These are phyloP conservation scores for Aspergillus funiculosus DNA, from an alignment of 495 filamentous ascomycete genomes.

Conservation along the genomic window DNA sequence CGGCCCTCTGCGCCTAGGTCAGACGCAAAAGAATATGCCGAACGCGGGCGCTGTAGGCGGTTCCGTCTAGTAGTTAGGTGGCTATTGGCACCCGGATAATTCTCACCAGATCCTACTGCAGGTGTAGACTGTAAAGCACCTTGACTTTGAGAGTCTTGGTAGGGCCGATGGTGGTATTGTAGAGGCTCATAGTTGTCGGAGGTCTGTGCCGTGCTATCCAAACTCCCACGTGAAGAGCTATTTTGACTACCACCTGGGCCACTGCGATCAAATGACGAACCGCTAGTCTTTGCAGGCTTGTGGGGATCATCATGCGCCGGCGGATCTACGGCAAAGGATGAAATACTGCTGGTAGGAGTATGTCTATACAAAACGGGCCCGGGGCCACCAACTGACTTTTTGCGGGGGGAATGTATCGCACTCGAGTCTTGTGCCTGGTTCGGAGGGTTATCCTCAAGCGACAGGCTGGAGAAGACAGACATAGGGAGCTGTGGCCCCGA, in stretches of 20 bases:
- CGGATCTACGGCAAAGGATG: constrained; percentile 37
- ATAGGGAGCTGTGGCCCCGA: constrained; percentile 23
- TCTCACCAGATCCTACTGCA: constrained; percentile 19
- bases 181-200: constrained; percentile 42
- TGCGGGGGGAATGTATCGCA: constrained; percentile 39
- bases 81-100: constrained; percentile 35
- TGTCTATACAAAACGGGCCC: constrained; percentile 23
- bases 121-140: constrained; percentile 12
- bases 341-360: constrained; percentile 36
- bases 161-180: constrained; percentile 47
- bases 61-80: constrained; percentile 54
- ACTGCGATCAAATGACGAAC: constrained; percentile 25
- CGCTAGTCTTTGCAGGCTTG: constrained; percentile 21
- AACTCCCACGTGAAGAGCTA: constrained; percentile 36
- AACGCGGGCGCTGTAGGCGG: constrained; percentile 54
- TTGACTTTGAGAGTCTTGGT: constrained; percentile 17
- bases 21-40: constrained; percentile 64
- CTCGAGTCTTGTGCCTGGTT: constrained; percentile 38
- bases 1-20: constrained; percentile 53
- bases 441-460: constrained; percentile 31
- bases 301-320: constrained; percentile 22
- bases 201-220: constrained; percentile 32
- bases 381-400: constrained; percentile 27
- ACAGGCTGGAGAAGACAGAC: constrained; percentile 26
- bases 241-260: constrained; percentile 23